Evolutionary conservation across 306 rosid genomes (phyloP), one percentile per base, ranked within the genome.

Genomic region (Prunus dulcis): DNA sequence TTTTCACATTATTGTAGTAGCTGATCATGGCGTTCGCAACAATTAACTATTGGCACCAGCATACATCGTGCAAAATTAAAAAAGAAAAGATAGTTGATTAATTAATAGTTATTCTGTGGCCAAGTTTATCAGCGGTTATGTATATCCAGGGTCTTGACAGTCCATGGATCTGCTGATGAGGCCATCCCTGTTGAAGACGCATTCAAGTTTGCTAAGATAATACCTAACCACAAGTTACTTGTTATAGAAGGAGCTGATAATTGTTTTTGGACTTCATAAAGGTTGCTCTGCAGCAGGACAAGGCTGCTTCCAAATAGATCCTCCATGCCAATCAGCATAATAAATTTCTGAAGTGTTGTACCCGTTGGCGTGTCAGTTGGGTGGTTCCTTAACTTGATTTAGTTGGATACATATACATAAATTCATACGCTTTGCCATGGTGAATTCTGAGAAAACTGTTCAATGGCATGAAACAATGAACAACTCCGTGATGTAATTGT

Each of bases 181-280:
- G 5, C n/a, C 55, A 80, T 91, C 69, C 93, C 91, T 0, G 87
- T 82, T 53, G 81, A 75, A 77, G 96, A 91, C 62, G 93, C 97
- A 17, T 66, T 51, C 2, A 87, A 87, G 80, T 89, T 93, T 60
- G 84, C 88, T 51, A 89, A 93, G 84, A 86, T 88, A 78, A 77
- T 91, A 77, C 92, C 90, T 6, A 87, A 93, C 80, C 96, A 91
- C 91, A 79, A 93, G 71, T 52, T 91, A 38, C 93, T 57, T 53
- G 60, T 83, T 27, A 46, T 91, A 23, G 86, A 82, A 82, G 96
- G 96, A 57, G 97, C 92, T 68, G 80, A 89, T 75, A 96, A 89
- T 83, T 12, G 73, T 20, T 89, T 20, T 46, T 72, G 73, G 70
- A 77, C 38, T 90, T 81, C 78, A 70, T 91, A 3, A 88, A 84